Evolutionary conservation across 768 basidiomycete genomes (phyloP), one percentile per base, ranked within the genome.

Genomic region (Termitomyces sp.): DNA sequence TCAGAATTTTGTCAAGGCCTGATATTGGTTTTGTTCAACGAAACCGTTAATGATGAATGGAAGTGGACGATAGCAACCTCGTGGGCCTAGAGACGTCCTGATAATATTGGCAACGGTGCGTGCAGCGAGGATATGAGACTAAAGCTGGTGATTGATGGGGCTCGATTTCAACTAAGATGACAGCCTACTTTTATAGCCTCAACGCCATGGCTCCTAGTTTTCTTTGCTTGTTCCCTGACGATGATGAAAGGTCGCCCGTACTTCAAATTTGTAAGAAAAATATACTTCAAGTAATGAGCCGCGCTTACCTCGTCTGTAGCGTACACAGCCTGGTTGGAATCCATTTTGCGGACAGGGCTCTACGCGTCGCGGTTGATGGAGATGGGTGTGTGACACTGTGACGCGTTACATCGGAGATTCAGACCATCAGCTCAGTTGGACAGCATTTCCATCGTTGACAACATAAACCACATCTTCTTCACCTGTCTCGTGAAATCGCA

Each of bases 181-280:
- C 44, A 54, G 51, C 61, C 39, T 40, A 92, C 94, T 81, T 96
- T 95, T 78, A 98, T 97, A 63, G 96, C 96, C 72, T 95, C 92
- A 59, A 88, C 70, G 51, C 96, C 96, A 74, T 98, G 94, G 28
- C 81, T 84, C 64, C 96, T 82, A 11, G 92, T 96, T 79, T 94
- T 97, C 77, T 72, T 96, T 54, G 78, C 85, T 71, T 98, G 96
- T 66, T 98, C 95, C 30, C 94, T 83, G 56, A 98, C 80, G 74
- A 98, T 96, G 69, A 98, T 96, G 70, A 98, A 98, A n/a, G 94
- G 96, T 41, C 95, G 79, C 44, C 95, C 94, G 70, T 92, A 94
- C 91, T 95, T 63, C 8, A 61, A 7, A 23, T 3, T 23, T 2
- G 60, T 71, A 59, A 63, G 65, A 39, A 35, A 54, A 21, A 5